Conservation (phyloP, 345 rosid genomes). For the Citrus trifoliata region DNA sequence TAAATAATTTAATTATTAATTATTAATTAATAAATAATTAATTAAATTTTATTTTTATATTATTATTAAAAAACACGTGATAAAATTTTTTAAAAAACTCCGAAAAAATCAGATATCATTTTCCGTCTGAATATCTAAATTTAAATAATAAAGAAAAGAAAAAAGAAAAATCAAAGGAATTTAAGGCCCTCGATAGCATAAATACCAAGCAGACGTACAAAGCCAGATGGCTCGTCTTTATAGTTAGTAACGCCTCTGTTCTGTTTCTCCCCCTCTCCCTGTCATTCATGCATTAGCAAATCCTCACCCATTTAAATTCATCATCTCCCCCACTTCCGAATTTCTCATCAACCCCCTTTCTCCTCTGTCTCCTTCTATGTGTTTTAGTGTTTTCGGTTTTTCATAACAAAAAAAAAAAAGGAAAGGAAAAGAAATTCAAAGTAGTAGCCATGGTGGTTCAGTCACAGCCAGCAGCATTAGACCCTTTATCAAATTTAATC, state of each 20-base stretch:
- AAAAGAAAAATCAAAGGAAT: background rate
- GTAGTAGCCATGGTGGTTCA: conserved; percentile 60
- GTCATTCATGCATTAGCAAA: conserved; percentile 10
- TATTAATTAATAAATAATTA: too few relatives aligned
- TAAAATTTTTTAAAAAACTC: too few relatives aligned
- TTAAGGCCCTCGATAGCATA: conserved; percentile 23
- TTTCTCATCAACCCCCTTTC: background rate
- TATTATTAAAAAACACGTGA: too few relatives aligned
- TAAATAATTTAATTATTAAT: too few relatives aligned
- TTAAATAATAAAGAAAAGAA: background rate
- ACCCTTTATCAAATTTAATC: conserved; percentile 42
- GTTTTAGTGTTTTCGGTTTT: background rate
- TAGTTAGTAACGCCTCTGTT: conserved; percentile 33
- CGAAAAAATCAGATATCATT: too few relatives aligned
- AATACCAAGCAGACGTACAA: conserved; percentile 25
- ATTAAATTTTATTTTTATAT: too few relatives aligned
- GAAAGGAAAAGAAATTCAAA: too few relatives aligned
- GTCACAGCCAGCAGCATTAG: conserved; percentile 49
- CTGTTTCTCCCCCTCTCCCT: conserved; percentile 7
- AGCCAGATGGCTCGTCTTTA: conserved; percentile 36
- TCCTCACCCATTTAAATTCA: conserved; percentile 15
- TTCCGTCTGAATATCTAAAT: too few relatives aligned
- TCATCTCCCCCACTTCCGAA: background rate
- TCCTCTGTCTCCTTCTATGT: background rate
- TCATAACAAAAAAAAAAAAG: too few relatives aligned